Base-by-base conservation (phyloP, 108 stramenopile species). In the Conticribra guillardii region DNA sequence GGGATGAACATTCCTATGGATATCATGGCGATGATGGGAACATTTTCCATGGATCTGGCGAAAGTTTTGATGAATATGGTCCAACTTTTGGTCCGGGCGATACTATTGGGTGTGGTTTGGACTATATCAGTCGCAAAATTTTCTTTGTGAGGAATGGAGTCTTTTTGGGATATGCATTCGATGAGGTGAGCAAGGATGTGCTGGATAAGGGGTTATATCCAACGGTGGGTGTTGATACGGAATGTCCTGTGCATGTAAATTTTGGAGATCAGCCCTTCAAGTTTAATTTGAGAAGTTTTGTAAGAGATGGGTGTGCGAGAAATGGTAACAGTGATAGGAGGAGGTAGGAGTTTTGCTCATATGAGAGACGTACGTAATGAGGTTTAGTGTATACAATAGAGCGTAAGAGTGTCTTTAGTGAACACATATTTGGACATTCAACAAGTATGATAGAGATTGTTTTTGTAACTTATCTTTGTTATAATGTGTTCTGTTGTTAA, bases 11-110 rank as follows among this genome's bases (percentile, higher is more conserved):
- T 18, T 81, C 80, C 23, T 90, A 74, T 63, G 95, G 92, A 30
- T 93, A 90, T 69, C 95, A 93, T 64, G 82, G 89, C 24, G 92
- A 93, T 69, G 92, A 93, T 69, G 92, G 95, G 24, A 84, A 89
- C 7, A 77, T 88, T 34, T 93, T 93, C 66, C 87, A 92, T 69
- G 62, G 73, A 27, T 63, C 60, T n/a, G 92, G 95, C 26, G 84
- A 68, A 31, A 90, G 88, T 87, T 19, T 85, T 26, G 67, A 80
- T 15, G 63, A 57, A 22, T 89, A 68, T 69, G 92, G 92, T 21
- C 89, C 92, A 16, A 60, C 73, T 0, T 96, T 84, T 71, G 91
- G 91, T 19, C 60, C 64, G 0, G 92, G 95, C 7, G 95, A 96
- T 73, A 87, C 86, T 17, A 88, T 96, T 0, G 95, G 95, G 4